Evolutionary conservation across 257 asterid species (phyloP).

Genomic region (Anisodus acutangulus): DNA sequence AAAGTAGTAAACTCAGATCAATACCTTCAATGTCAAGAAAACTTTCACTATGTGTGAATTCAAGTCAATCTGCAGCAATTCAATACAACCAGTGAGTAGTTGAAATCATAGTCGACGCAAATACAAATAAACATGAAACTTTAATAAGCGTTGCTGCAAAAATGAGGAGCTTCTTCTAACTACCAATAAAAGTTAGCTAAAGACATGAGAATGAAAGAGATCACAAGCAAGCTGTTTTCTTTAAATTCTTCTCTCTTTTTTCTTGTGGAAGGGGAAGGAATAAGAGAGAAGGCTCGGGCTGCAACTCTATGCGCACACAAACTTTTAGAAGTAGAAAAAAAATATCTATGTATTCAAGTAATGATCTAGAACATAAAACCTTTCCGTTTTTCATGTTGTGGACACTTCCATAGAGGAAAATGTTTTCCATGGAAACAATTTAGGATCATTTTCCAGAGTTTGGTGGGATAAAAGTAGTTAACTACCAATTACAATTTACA

Average conservation of each 20-base stretch:
- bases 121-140: not conserved
- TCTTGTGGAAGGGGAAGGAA: not conserved
- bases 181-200: constrained; percentile 15
- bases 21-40: constrained; percentile 83
- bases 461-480: not conserved
- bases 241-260: not conserved
- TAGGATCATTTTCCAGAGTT: not conserved
- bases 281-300: not conserved
- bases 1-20: not conserved
- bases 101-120: constrained; percentile 22
- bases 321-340: not conserved
- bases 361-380: constrained; percentile 2
- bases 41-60: constrained; percentile 92
- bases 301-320: not conserved
- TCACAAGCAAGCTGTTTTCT: not conserved
- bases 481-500: not conserved
- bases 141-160: constrained; percentile 6
- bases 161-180: not conserved
- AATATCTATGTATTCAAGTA: not conserved
- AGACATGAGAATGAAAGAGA: constrained; percentile 16
- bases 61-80: constrained; percentile 83
- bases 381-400: not conserved
- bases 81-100: constrained; percentile 21
- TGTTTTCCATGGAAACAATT: not conserved
- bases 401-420: not conserved